Evolutionary conservation across 2,329 filamentous ascomycete genomes (phyloP).

Genomic region (Pyrenophora tritici-repentis): DNA sequence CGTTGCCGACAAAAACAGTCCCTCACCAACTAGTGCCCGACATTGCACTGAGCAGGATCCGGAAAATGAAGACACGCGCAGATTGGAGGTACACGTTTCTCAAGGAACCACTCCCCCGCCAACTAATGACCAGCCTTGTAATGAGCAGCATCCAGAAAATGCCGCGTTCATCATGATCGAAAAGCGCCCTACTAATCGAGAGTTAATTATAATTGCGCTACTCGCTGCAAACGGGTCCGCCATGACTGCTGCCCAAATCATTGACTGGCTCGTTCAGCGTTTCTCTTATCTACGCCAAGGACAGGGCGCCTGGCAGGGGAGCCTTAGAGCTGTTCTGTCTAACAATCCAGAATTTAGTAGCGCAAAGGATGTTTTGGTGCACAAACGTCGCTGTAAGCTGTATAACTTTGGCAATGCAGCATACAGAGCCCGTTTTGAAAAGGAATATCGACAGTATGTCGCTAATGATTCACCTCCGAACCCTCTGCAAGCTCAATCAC

Average conservation of each 20-base stretch:
- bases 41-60: neutral
- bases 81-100: neutral
- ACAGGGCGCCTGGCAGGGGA: conserved; percentile 20
- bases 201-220: conserved; percentile 20
- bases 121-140: neutral
- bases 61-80: neutral
- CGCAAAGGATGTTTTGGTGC: neutral
- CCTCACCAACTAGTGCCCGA: too few relatives aligned
- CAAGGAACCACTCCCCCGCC: neutral
- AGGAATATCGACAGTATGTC: conserved; percentile 4
- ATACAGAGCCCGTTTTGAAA: conserved; percentile 2
- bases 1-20: neutral
- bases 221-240: conserved; percentile 14
- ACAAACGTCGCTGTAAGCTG: neutral
- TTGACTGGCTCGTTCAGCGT: conserved; percentile 14
- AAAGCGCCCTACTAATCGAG: conserved; percentile 5
- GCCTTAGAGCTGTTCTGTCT: conserved; percentile 17
- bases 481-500: neutral
- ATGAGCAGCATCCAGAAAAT: neutral
- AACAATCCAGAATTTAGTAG: conserved; percentile 16
- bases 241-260: conserved; percentile 15
- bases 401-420: conserved; percentile 10
- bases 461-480: neutral
- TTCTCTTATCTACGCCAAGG: conserved; percentile 17
- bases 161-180: neutral